These are phyloP conservation scores for Zasmidium citrigriseum DNA, from an alignment of 2,329 filamentous ascomycete species.

Conservation along the genomic window DNA sequence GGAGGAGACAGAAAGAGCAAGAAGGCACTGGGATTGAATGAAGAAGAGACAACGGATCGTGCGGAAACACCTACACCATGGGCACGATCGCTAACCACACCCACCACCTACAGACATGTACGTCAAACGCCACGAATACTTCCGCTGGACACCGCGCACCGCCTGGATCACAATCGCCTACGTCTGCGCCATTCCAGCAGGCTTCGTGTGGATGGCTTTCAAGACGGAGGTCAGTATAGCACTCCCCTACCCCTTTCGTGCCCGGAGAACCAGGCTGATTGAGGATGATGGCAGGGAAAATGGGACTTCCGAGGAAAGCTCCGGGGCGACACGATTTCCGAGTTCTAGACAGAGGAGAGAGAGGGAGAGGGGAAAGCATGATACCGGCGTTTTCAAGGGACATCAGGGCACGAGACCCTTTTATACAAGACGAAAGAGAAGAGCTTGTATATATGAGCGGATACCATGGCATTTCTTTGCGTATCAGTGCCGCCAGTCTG, in stretches of 20 bases:
- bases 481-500: neutral
- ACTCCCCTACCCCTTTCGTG: neutral
- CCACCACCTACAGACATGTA: slow-evolving; percentile 66
- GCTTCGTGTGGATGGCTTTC: slow-evolving; percentile 72
- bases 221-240: slow-evolving; percentile 75
- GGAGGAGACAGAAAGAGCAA: neutral
- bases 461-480: neutral
- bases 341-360: slow-evolving; percentile 59
- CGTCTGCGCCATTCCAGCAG: slow-evolving; percentile 68
- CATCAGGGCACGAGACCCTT: neutral
- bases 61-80: neutral
- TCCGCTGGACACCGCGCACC: slow-evolving; percentile 86
- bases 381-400: slow-evolving; percentile 1
- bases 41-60: neutral
- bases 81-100: neutral
- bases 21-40: neutral
- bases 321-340: slow-evolving; percentile 78
- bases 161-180: slow-evolving; percentile 79
- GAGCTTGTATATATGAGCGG: slow-evolving; percentile 4
- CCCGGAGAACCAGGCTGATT: neutral
- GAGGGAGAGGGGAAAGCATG: neutral
- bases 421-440: neutral
- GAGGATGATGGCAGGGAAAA: slow-evolving; percentile 65
- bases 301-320: slow-evolving; percentile 84
- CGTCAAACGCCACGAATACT: slow-evolving; percentile 86